These are phyloP conservation scores for Phytophthora agathidicida DNA, from an alignment of 352 stramenopile genomes.

Conservation along the genomic window DNA sequence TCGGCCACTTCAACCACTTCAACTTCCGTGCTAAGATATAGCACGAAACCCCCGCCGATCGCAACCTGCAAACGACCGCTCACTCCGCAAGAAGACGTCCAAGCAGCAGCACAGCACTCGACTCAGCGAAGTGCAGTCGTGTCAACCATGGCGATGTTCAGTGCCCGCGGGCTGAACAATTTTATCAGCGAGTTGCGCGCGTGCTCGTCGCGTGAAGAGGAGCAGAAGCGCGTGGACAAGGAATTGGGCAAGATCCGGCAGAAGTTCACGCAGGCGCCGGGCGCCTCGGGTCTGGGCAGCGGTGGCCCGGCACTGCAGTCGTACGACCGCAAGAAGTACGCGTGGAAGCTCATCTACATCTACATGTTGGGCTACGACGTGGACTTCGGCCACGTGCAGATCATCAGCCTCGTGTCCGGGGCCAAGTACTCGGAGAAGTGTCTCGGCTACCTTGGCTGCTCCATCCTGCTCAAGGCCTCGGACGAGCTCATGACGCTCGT, in stretches of 20 bases:
- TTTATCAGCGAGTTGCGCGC: constrained; percentile 83
- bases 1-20: constrained; percentile 13
- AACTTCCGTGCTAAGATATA: constrained; percentile 6
- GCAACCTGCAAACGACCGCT: constrained; percentile 7
- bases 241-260: constrained; percentile 98
- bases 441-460: constrained; percentile 97
- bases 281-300: constrained; percentile 20
- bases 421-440: constrained; percentile 94
- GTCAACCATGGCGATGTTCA: constrained; percentile 80
- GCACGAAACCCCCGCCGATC: constrained; percentile 17
- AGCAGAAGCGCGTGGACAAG: constrained; percentile 96
- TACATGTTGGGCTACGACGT: constrained; percentile 99
- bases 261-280: constrained; percentile 92
- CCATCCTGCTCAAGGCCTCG: constrained; percentile 94
- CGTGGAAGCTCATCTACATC: constrained; percentile 99
- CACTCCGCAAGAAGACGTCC: constrained; percentile 22
- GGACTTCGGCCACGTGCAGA: constrained; percentile 98
- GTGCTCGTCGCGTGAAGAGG: constrained; percentile 90
- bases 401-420: constrained; percentile 95
- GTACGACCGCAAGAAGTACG: constrained; percentile 99
- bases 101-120: not conserved
- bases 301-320: constrained; percentile 77
- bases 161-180: constrained; percentile 79
- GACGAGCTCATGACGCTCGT: constrained; percentile 91
- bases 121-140: not conserved